Base-by-base conservation (phyloP, 495 filamentous ascomycete species). In the Neurospora sp. region DNA sequence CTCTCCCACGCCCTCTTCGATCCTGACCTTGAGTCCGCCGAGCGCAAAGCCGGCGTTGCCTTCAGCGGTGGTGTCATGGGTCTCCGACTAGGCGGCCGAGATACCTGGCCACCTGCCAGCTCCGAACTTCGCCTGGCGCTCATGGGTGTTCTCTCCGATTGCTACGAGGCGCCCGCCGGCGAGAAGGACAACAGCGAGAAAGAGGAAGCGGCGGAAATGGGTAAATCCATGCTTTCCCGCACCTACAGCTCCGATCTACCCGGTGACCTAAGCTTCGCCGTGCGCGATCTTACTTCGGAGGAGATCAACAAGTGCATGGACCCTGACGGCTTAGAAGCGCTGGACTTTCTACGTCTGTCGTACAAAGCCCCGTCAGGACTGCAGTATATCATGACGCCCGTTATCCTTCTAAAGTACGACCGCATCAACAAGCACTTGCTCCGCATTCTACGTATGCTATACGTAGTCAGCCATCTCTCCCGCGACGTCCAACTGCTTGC, bases 51-150 rank as follows among this genome's bases (percentile, higher is more conserved):
- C 18, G 92, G 92, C 5, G 87, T 90, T 27, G 86, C 91, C 18
- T 87, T 91, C 5, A 89, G 85, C 41, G 90, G 91, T 12, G 90
- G 90, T 9, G 84, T 86, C 68, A 94, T 96, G 83, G 96, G 96
- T 3, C 84, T 98, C 44, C 90, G 92, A 10, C 81, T 98, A 1
- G 92, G 91, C 8, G 89, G 85, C 20, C 86, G 93, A 72, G 88
- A 92, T 68, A 92, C 86, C 37, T 98, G 95, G 96, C 95, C 95
- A 35, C 95, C 96, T 8, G 93, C 94, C 40, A 96, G 92, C 79
- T 97, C 94, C 6, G 96, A 99, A 76, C 83, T 99, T 39, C 89
- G 93, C 1, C 85, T 98, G 3, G 93, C 93, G 16, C 84, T 99
- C 45, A 97, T 94, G 86, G 95, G 93, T 0, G 86, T 98, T 14